Base-by-base conservation (phyloP, 768 basidiomycete genomes). In the Lactifluus pinguis region DNA sequence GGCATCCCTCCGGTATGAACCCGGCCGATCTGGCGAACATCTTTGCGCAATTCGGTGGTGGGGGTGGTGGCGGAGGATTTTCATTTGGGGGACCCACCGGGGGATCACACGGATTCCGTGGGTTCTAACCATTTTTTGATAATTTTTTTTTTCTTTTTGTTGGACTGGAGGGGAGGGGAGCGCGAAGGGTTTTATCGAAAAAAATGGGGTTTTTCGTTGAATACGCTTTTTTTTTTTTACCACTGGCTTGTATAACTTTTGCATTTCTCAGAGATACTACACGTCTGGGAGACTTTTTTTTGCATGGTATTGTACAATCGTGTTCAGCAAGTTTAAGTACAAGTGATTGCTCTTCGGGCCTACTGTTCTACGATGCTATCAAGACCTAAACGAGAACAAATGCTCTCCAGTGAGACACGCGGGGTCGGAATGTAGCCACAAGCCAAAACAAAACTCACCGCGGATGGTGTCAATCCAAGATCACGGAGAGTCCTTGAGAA, bases 381-480 rank as follows among this genome's bases (percentile, higher is more conserved):
- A 62, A 58, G n/a, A 62, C 61, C 61, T 62, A 42, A 11, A 13
- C 52, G 39, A 57, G 38, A 19, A 30, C 29, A 41, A 42, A 15
- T 17, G 6, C 38, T 13, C 38, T 13, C 19, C n/a, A 11, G 4
- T 52, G 17, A 53, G 55, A 21, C 7, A 11, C 19, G 25, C 25
- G 25, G 25, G 25, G 25, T 25, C 25, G 25, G 25, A 25, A 25
- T 25, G 25, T 25, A 25, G 25, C 25, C 25, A 25, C 25, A 25
- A 25, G 25, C 25, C 25, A 25, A 25, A 25, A 25, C 25, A 25
- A 25, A 25, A 25, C 81, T 57, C 72, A 93, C 93, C 54, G 94
- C 93, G 56, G 92, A 94, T 1, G 94, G 94, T 19, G 92, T 94
- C 62, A 98, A 75, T 5, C 92, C 94, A 32, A 95, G 80, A 58